Evolutionary conservation across 805 yeast genomes (phyloP), one percentile per base, ranked within the genome.

Genomic region (Saccharomycodes ludwigii): DNA sequence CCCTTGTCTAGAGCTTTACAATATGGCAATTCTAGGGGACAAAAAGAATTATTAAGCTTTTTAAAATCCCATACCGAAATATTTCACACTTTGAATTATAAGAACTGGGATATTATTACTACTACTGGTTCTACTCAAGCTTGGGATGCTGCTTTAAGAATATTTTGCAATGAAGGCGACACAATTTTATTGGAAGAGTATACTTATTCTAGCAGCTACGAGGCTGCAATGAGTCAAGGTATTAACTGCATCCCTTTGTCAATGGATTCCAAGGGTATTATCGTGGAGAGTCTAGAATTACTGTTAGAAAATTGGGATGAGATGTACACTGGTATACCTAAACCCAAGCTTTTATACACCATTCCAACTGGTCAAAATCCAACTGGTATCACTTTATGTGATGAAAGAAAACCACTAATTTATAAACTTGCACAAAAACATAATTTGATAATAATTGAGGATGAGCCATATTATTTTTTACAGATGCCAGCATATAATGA

Each of bases 311-410:
- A 65, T 45, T 85, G 94, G 95, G 60, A 60, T 5, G 74, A 63
- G 20, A 13, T 25, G 6, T 45, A 56, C 18, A 63, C 57, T 23
- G 58, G 56, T 6, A 29, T 35, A 18, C 68, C 71, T 36, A 69
- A 71, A 56, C 95, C 96, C 40, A 81, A 76, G 54, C 61, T 84
- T 37, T 63, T 85, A 43, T 85, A 85, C 68, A 73, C 84, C 25
- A 81, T 85, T 45, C 76, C 84, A 39, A 85, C 95, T 9, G 96
- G 96, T 38, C 96, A 85, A 61, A 85, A 85, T 67, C 96, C 96
- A 36, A 83, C 94, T 14, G 96, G 96, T 16, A 75, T 88, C 5
- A 76, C 80, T 24, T 61, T 85, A 43, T 61, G 75, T 27, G 55
- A 46, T 14, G 83, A 77, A 47, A 72, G 95, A 61, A 78, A 94